phyloP scores from a whole-genome alignment of 352 stramenopile species.

The Phytophthora pini region DNA sequence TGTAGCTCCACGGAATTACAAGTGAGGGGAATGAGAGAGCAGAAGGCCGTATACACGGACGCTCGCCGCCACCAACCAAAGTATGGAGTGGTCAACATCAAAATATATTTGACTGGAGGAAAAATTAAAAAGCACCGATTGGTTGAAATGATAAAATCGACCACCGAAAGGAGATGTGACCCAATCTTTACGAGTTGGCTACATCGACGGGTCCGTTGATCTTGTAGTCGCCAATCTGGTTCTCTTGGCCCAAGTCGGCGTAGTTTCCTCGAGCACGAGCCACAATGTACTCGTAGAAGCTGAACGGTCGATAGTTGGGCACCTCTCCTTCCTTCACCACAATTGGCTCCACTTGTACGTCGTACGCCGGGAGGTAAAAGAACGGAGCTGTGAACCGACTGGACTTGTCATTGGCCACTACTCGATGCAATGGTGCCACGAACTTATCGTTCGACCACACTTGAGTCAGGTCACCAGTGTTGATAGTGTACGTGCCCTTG shows the following conservation, averaged over 20 bases:
- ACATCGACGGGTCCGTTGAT: constrained; percentile 18
- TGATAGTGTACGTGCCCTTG: constrained; percentile 53
- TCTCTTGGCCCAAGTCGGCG: constrained; percentile 91
- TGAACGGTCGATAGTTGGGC: constrained; percentile 77
- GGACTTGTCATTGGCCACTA: constrained; percentile 42
- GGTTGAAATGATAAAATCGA: constrained; percentile 1
- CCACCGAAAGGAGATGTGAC: not conserved
- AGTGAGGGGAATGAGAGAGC: constrained; percentile 1
- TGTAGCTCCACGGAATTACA: constrained; percentile 78
- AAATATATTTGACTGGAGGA: not conserved
- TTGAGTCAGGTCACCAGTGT: constrained; percentile 70
- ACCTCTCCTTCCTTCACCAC: constrained; percentile 41
- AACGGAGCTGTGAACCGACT: constrained; percentile 67
- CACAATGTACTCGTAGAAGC: constrained; percentile 90
- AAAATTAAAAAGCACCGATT: not conserved
- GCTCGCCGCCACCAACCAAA: not conserved
- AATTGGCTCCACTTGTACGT: constrained; percentile 69
- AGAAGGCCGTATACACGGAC: not conserved
- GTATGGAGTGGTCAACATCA: constrained; percentile 7
- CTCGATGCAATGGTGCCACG: constrained; percentile 55
- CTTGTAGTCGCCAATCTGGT: constrained; percentile 29
- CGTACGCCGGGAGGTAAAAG: constrained; percentile 79
- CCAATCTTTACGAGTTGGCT: constrained; percentile 11
- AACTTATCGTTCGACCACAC: constrained; percentile 71
- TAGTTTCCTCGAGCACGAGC: constrained; percentile 92